These are phyloP conservation scores for Solanum infundibuliforme DNA, from an alignment of 257 asterid genomes.

Conservation along the genomic window DNA sequence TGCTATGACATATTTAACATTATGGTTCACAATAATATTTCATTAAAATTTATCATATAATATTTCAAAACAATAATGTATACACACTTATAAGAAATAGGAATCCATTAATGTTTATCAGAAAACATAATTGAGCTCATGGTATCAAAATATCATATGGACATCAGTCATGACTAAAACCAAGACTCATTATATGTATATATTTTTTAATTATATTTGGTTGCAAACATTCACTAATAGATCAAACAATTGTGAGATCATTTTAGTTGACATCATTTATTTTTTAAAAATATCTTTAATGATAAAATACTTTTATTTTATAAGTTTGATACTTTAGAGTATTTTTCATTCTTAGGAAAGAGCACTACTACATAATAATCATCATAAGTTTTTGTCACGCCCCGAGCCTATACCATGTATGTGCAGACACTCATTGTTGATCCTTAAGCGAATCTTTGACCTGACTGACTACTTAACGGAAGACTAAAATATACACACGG, in stretches of 20 bases:
- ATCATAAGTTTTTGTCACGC: no score
- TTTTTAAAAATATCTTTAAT: not conserved
- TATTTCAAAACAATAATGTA: not conserved
- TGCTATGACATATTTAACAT: not conserved
- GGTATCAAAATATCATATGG: not conserved
- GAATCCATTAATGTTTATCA: not conserved
- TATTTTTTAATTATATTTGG: not conserved
- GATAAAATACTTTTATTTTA: not conserved
- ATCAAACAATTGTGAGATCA: not conserved
- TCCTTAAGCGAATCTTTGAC: no score
- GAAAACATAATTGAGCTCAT: not conserved
- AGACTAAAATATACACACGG: no score
- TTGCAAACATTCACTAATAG: not conserved
- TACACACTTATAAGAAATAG: not conserved
- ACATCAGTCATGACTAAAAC: not conserved
- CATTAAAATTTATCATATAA: not conserved
- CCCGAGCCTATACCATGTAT: no score
- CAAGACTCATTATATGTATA: not conserved
- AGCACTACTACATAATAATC: no score
- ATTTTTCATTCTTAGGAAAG: not conserved
- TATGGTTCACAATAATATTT: not conserved
- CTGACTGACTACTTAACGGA: no score
- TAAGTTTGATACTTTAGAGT: not conserved
- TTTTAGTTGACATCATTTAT: not conserved
- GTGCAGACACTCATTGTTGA: rapidly evolving